phyloP scores from a whole-genome alignment of 2,329 filamentous ascomycete species.

The Aspergillus pseudonomiae region DNA sequence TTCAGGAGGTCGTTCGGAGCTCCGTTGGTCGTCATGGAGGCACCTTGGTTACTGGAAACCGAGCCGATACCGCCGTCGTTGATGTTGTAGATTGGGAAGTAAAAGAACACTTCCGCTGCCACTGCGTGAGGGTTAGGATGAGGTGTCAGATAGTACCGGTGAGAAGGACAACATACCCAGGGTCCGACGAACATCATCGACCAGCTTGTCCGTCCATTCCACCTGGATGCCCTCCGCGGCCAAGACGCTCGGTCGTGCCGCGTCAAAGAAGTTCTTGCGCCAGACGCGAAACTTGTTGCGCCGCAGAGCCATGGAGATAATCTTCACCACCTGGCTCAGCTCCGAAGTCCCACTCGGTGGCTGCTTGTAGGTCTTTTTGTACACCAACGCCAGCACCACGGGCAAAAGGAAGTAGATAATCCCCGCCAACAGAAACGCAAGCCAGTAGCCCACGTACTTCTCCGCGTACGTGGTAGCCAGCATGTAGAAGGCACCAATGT shows the following conservation, averaged over 20 bases:
- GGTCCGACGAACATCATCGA: constrained; percentile 40
- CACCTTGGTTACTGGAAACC: constrained; percentile 52
- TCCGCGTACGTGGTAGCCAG: constrained; percentile 46
- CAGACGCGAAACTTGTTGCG: constrained; percentile 35
- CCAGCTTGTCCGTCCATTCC: constrained; percentile 38
- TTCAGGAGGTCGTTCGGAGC: constrained; percentile 55
- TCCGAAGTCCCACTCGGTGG: constrained; percentile 34
- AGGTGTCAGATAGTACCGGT: background rate
- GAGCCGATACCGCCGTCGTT: constrained; percentile 55
- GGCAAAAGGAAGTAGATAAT: constrained; percentile 43
- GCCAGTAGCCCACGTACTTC: constrained; percentile 46
- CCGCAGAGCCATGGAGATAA: constrained; percentile 36
- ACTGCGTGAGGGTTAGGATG: background rate
- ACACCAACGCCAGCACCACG: constrained; percentile 34
- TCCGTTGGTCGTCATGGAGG: constrained; percentile 53
- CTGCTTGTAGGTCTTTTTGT: constrained; percentile 36
- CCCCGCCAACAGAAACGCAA: constrained; percentile 35
- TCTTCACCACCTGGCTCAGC: constrained; percentile 36
- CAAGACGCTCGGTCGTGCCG: constrained; percentile 37
- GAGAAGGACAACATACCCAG: constrained; percentile 10
- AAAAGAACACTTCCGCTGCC: constrained; percentile 42
- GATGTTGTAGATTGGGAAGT: constrained; percentile 43
- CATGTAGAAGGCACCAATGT: constrained; percentile 38
- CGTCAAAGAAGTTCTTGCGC: constrained; percentile 39
- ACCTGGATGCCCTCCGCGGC: constrained; percentile 32